phyloP scores from a whole-genome alignment of 148 eudicot genomes.

The Vaccinium corymbosum region DNA sequence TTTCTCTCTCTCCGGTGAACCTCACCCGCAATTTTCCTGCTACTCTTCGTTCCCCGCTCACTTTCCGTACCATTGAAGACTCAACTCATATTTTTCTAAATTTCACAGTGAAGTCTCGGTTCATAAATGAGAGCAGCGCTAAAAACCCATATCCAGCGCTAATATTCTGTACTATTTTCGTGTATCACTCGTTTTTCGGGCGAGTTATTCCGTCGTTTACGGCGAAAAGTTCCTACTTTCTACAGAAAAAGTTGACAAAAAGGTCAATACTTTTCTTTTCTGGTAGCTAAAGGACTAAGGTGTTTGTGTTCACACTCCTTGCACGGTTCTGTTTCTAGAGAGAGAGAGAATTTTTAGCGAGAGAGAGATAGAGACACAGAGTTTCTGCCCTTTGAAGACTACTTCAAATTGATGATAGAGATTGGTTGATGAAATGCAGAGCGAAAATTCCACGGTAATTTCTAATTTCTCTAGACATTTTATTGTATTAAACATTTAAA shows the following conservation, averaged over 20 bases:
- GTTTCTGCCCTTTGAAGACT: not conserved
- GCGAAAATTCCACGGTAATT: not conserved
- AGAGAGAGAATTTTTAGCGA: not conserved
- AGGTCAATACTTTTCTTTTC: not conserved
- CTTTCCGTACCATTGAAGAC: not conserved
- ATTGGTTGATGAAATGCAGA: not conserved
- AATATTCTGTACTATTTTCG: not conserved
- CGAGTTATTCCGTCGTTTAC: not conserved
- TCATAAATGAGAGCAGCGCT: not conserved
- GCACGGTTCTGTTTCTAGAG: not conserved
- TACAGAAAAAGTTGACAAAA: not conserved
- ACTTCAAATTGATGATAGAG: not conserved
- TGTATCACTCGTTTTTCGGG: not conserved
- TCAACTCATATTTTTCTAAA: not conserved
- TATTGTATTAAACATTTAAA: not conserved
- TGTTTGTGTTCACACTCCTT: not conserved
- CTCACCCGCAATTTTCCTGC: not conserved
- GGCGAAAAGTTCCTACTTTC: not conserved
- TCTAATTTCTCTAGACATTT: not conserved
- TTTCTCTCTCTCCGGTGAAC: not conserved
- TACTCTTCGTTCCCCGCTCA: not conserved
- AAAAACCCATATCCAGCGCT: not conserved
- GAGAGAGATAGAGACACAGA: not conserved
- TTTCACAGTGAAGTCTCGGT: not conserved
- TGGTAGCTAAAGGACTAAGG: no score